These are phyloP conservation scores for Suillus placidus DNA, from an alignment of 768 basidiomycete species.

Conservation along the genomic window DNA sequence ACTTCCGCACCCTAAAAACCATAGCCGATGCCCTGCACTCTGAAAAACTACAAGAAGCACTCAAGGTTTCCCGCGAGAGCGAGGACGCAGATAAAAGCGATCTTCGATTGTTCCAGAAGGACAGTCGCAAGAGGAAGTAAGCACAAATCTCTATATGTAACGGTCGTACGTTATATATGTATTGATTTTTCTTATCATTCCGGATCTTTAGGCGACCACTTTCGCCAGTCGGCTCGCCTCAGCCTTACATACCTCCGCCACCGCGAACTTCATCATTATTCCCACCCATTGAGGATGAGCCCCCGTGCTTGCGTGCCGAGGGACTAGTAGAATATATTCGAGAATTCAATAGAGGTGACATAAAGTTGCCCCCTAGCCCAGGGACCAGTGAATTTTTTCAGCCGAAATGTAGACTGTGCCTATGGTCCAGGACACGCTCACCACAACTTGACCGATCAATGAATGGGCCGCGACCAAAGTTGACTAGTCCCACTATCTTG, in stretches of 20 bases:
- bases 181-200: neutral
- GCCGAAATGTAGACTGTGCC: conserved; percentile 46
- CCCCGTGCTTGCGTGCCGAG: conserved; percentile 43
- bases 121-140: conserved; percentile 61
- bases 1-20: conserved; percentile 51
- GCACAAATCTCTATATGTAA: conserved; percentile 21
- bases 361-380: neutral
- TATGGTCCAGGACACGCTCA: conserved; percentile 49
- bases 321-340: conserved; percentile 57
- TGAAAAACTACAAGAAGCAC: conserved; percentile 59
- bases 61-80: conserved; percentile 57
- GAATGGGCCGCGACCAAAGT: conserved; percentile 3
- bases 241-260: conserved; percentile 53
- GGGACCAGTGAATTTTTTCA: conserved; percentile 4
- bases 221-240: conserved; percentile 60
- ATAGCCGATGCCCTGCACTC: conserved; percentile 52
- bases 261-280: conserved; percentile 43
- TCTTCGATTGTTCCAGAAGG: conserved; percentile 48
- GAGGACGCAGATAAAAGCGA: conserved; percentile 53
- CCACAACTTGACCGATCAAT: conserved; percentile 17
- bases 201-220: conserved; percentile 44
- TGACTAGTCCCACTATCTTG: conserved; percentile 42
- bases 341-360: conserved; percentile 51
- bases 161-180: neutral
- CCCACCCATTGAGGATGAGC: conserved; percentile 40